These are phyloP conservation scores for Claviceps sp. DNA, from an alignment of 2,329 filamentous ascomycete species.

Conservation along the genomic window DNA sequence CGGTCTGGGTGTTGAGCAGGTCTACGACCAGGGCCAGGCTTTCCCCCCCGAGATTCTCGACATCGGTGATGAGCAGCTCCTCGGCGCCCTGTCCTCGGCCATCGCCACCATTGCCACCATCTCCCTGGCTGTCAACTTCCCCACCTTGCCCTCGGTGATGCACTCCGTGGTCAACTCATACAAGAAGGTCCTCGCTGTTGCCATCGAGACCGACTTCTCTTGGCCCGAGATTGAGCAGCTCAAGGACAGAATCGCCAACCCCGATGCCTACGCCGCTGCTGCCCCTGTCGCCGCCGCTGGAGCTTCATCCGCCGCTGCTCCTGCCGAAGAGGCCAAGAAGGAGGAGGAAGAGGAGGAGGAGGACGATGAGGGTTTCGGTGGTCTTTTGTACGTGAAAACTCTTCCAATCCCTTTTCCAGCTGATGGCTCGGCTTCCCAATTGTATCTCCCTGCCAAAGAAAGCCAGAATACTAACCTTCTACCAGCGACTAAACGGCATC, in stretches of 20 bases:
- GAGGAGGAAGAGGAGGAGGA: slow-evolving; percentile 58
- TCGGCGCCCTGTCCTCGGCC: slow-evolving; percentile 66
- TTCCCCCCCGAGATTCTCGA: slow-evolving; percentile 81
- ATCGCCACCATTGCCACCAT: slow-evolving; percentile 79
- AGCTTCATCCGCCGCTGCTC: slow-evolving; percentile 30
- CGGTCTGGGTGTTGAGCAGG: slow-evolving; percentile 90
- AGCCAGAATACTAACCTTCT: slow-evolving; percentile 23
- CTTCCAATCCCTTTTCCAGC: not conserved
- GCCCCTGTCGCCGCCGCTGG: slow-evolving; percentile 50
- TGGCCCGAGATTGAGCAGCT: slow-evolving; percentile 95
- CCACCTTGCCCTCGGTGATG: slow-evolving; percentile 88
- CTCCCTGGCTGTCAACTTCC: slow-evolving; percentile 89
- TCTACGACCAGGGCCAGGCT: slow-evolving; percentile 94
- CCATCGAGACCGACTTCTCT: slow-evolving; percentile 77
- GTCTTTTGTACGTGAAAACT: slow-evolving; percentile 50
- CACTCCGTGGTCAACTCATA: slow-evolving; percentile 95
- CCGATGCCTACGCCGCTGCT: slow-evolving; percentile 82
- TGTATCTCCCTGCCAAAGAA: too few species aligned
- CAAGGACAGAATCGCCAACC: slow-evolving; percentile 99
- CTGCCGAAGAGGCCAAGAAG: slow-evolving; percentile 49
- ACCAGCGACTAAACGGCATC: slow-evolving; percentile 37
- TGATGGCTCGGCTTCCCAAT: not conserved
- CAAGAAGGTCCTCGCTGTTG: slow-evolving; percentile 91
- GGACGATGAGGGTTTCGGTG: slow-evolving; percentile 60
- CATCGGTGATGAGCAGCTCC: slow-evolving; percentile 87